phyloP scores from a whole-genome alignment of 2,329 filamentous ascomycete species.

The Ciborinia camelliae region DNA sequence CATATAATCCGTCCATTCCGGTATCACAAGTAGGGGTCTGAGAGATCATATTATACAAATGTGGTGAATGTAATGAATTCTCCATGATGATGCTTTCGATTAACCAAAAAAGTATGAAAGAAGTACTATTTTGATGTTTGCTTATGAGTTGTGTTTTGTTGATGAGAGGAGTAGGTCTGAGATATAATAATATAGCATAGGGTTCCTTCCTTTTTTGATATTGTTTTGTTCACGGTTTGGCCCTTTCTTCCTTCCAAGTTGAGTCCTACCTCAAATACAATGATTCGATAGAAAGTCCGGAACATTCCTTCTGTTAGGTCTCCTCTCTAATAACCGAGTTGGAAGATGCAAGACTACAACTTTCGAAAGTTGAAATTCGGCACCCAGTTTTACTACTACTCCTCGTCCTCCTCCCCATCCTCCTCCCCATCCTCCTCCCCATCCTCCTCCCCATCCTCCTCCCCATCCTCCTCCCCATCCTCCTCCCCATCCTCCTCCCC shows the following conservation, averaged over 20 bases:
- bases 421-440: too few relatives aligned
- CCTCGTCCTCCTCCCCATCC: too few relatives aligned
- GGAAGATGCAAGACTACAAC: not conserved
- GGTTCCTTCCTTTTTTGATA: not conserved
- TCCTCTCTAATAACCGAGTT: not conserved
- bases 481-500: too few relatives aligned
- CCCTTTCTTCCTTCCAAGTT: not conserved
- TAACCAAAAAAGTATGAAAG: not conserved
- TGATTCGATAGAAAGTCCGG: not conserved
- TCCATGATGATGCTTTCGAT: constrained; percentile 4
- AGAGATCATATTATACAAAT: not conserved
- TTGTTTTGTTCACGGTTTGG: not conserved
- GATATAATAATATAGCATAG: not conserved
- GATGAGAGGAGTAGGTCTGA: not conserved
- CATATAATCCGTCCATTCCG: not conserved
- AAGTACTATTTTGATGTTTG: constrained; percentile 3
- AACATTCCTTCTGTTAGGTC: not conserved
- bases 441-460: not conserved
- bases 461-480: not conserved
- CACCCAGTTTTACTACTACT: not conserved
- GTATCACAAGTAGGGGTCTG: not conserved
- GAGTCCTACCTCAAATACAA: not conserved
- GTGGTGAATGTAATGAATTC: constrained; percentile 7
- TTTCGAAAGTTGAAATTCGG: not conserved
- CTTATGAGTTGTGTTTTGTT: not conserved